These are phyloP conservation scores for Ophiostoma piceae DNA, from an alignment of 2,329 filamentous ascomycete genomes.

Conservation along the genomic window DNA sequence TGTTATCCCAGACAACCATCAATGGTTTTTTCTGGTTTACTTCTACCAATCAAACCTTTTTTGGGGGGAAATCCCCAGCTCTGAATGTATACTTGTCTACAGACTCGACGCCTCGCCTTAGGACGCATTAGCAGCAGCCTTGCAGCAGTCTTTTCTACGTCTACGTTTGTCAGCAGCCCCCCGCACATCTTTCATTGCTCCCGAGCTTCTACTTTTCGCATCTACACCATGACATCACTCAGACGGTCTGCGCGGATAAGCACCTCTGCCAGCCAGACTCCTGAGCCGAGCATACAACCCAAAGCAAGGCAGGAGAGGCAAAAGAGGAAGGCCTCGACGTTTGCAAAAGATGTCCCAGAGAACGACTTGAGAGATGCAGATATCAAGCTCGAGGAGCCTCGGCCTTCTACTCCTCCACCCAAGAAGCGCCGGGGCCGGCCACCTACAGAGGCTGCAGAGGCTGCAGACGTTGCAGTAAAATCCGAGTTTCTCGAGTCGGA, in stretches of 20 bases:
- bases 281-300: background rate
- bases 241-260: conserved; percentile 40
- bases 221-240: conserved; percentile 24
- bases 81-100: background rate
- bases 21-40: too few species aligned
- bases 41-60: too few species aligned
- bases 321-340: background rate
- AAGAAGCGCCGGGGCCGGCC: conserved; percentile 30
- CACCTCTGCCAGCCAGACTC: conserved; percentile 23
- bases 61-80: too few species aligned
- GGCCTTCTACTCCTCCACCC: conserved; percentile 29
- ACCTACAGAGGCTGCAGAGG: background rate
- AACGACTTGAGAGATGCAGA: background rate
- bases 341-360: too few species aligned
- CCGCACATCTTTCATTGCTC: background rate
- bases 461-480: background rate
- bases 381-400: background rate
- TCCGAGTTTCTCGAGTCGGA: background rate
- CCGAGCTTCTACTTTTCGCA: background rate
- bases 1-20: too few species aligned
- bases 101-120: background rate
- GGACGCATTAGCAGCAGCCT: background rate
- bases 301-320: background rate
- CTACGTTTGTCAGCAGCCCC: background rate
- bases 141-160: background rate